Conservation (phyloP, 2,329 filamentous ascomycete species). For the Trichophyton simii region DNA sequence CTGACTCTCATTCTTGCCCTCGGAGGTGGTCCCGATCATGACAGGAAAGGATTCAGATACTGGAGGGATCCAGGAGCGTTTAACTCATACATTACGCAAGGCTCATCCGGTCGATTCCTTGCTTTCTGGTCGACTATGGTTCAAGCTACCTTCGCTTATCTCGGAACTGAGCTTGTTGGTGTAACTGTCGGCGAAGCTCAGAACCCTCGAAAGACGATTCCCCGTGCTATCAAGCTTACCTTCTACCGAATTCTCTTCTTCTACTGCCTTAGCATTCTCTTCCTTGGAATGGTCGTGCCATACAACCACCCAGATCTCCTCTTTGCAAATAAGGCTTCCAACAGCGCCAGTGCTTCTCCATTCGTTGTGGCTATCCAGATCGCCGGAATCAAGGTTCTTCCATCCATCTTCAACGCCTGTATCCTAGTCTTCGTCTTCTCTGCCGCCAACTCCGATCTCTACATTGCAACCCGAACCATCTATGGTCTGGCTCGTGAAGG, state of each 20-base stretch:
- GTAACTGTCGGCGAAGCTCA: constrained; percentile 45
- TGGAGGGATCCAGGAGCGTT: constrained; percentile 53
- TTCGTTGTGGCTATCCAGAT: constrained; percentile 61
- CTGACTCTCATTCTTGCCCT: constrained; percentile 51
- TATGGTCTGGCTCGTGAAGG: constrained; percentile 64
- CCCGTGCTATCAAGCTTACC: constrained; percentile 41
- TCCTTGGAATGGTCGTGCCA: constrained; percentile 51
- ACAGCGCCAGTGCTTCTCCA: constrained; percentile 48
- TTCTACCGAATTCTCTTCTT: constrained; percentile 46
- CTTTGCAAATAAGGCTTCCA: constrained; percentile 39
- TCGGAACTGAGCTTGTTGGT: constrained; percentile 39
- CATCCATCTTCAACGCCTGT: constrained; percentile 62
- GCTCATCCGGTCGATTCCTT: constrained; percentile 43
- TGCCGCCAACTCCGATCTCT: constrained; percentile 54
- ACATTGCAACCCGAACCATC: constrained; percentile 56
- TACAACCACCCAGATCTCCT: constrained; percentile 51
- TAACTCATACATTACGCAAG: constrained; percentile 35
- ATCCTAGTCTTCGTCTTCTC: constrained; percentile 62
- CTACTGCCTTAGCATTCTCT: constrained; percentile 45
- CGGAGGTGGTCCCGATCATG: constrained; percentile 52
- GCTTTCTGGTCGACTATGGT: constrained; percentile 50
- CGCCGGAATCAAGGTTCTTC: constrained; percentile 54
- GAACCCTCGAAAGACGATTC: constrained; percentile 42
- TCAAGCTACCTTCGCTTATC: constrained; percentile 27
- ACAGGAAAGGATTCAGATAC: constrained; percentile 53